A percentile compares a stretch with the other conserved stretches of the same genome.
Conservation (phyloP, 805 yeast genomes). For the Yarrowia phangngaensis region DNA sequence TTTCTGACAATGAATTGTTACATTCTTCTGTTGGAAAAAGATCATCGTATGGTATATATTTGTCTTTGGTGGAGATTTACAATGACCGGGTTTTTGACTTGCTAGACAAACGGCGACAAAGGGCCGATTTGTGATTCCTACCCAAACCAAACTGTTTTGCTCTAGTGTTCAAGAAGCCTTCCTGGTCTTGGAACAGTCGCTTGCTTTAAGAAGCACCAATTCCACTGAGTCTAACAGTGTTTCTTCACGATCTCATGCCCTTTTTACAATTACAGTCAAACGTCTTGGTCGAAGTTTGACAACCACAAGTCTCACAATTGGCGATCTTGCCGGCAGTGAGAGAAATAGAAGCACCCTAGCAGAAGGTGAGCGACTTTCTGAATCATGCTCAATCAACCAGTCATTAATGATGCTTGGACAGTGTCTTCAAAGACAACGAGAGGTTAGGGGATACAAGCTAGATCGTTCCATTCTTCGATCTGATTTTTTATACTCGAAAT, state of each 20-base stretch:
- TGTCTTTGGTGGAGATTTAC: slow-evolving; percentile 54
- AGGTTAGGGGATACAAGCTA: slow-evolving; percentile 32
- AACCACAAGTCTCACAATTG: slow-evolving; percentile 45
- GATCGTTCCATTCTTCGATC: slow-evolving; percentile 47
- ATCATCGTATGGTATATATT: slow-evolving; percentile 41
- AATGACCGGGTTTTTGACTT: slow-evolving; percentile 48
- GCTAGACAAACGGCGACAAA: slow-evolving; percentile 31
- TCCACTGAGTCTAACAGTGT: slow-evolving; percentile 45
- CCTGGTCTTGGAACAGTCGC: slow-evolving; percentile 42
- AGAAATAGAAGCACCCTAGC: slow-evolving; percentile 48
- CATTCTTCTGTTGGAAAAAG: slow-evolving; percentile 7
- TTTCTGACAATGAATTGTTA: slow-evolving; percentile 2
- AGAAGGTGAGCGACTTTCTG: slow-evolving; percentile 45
- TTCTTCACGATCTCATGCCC: slow-evolving; percentile 54
- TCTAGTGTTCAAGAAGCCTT: slow-evolving; percentile 42
- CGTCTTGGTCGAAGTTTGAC: slow-evolving; percentile 30
- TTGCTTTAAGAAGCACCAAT: slow-evolving; percentile 43
- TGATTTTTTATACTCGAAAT: too few relatives aligned
- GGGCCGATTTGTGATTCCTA: slow-evolving; percentile 30
- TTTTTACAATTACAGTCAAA: slow-evolving; percentile 45
- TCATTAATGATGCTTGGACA: slow-evolving; percentile 52
- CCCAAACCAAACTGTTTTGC: slow-evolving; percentile 42
- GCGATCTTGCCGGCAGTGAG: slow-evolving; percentile 55
- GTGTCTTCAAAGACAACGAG: slow-evolving; percentile 44
- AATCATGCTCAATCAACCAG: slow-evolving; percentile 49